Evolutionary conservation across 1,139 yeast species (phyloP).

Genomic region (Geotrichum carabidarum): DNA sequence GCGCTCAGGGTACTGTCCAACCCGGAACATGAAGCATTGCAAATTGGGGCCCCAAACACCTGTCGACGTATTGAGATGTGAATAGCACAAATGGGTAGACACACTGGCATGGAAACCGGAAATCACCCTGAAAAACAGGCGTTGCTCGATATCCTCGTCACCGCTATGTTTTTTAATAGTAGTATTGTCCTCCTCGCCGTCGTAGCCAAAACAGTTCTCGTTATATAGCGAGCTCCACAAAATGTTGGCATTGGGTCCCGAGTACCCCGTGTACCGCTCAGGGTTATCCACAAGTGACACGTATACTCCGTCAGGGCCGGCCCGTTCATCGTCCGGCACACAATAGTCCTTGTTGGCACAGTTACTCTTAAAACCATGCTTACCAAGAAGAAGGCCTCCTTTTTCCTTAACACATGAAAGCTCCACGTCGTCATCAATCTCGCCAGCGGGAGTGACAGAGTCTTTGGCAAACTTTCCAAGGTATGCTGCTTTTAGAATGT

Average conservation of each 20-base stretch:
- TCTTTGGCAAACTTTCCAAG: constrained; percentile 57
- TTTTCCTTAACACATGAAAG: constrained; percentile 20
- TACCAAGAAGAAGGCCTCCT: constrained; percentile 13
- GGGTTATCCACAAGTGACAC: constrained; percentile 86
- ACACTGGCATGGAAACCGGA: constrained; percentile 96
- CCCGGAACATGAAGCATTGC: constrained; percentile 78
- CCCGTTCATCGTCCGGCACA: constrained; percentile 19
- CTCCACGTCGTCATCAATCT: constrained; percentile 17
- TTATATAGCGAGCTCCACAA: constrained; percentile 92
- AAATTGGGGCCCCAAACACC: constrained; percentile 83
- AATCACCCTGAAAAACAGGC: constrained; percentile 76
- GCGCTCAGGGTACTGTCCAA: constrained; percentile 85
- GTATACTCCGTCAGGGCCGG: constrained; percentile 53
- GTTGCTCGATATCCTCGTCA: constrained; percentile 53
- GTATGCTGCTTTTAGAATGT: constrained; percentile 65
- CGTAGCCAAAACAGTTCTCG: constrained; percentile 73
- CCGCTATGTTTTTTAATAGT: background rate
- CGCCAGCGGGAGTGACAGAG: constrained; percentile 36
- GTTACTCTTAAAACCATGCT: constrained; percentile 4
- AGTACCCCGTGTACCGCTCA: constrained; percentile 94
- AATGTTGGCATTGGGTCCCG: constrained; percentile 84
- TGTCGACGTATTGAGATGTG: constrained; percentile 65
- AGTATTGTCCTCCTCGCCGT: constrained; percentile 35
- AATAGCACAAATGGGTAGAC: constrained; percentile 87
- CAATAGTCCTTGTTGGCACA: constrained; percentile 19